phyloP scores from a whole-genome alignment of 75 land plant genomes.

The Pinus albicaulis region DNA sequence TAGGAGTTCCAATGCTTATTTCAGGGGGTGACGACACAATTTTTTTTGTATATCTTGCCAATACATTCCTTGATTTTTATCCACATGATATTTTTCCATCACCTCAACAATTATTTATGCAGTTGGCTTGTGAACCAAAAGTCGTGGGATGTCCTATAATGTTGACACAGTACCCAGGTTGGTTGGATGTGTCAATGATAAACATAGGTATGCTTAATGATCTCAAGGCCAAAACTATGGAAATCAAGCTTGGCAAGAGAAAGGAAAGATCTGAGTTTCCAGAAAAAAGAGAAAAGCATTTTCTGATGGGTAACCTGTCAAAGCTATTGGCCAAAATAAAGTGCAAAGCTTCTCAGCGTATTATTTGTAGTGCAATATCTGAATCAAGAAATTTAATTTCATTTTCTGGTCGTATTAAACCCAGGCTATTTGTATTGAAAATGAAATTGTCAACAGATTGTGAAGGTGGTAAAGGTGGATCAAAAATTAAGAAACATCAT shows the following conservation, averaged over 20 bases:
- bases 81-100: constrained; percentile 97
- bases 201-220: neutral
- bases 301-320: constrained; percentile 22
- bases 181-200: constrained; percentile 59
- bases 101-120: constrained; percentile 70
- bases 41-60: constrained; percentile 87
- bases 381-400: constrained; percentile 60
- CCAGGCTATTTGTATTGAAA: constrained; percentile 62
- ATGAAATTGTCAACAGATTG: neutral
- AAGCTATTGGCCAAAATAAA: constrained; percentile 57
- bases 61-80: constrained; percentile 65
- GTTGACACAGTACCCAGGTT: constrained; percentile 58
- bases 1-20: constrained; percentile 92
- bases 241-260: constrained; percentile 17
- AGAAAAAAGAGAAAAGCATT: constrained; percentile 10
- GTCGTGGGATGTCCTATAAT: constrained; percentile 39
- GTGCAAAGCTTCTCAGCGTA: constrained; percentile 64
- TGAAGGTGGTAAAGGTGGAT: constrained; percentile 18
- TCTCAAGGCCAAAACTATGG: neutral
- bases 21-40: constrained; percentile 98
- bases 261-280: constrained; percentile 12
- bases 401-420: constrained; percentile 69
- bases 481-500: constrained; percentile 49
- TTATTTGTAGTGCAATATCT: constrained; percentile 84
- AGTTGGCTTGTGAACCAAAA: constrained; percentile 40